A percentile compares a stretch with the other conserved stretches of the same genome.
phyloP scores from a whole-genome alignment of 805 yeast genomes.

The Nakazawaea wyomingensis region DNA sequence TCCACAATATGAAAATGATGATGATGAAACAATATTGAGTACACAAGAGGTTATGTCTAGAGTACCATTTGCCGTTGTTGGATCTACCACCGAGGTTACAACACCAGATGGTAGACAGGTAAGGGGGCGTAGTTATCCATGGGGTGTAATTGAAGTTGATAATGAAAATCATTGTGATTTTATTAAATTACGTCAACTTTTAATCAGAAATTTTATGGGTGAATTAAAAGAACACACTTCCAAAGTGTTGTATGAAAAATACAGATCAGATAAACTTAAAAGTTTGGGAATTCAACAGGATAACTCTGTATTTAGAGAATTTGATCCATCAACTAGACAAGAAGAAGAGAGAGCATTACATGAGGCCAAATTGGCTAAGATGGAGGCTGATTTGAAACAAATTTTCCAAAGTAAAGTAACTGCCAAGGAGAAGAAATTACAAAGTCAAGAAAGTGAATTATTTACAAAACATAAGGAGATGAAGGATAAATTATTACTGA shows the following conservation, averaged over 20 bases:
- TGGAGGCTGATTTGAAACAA: conserved; percentile 94
- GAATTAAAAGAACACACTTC: conserved; percentile 87
- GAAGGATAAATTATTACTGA: conserved; percentile 89
- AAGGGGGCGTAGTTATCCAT: conserved; percentile 91
- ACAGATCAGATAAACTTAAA: conserved; percentile 77
- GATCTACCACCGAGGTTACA: conserved; percentile 72
- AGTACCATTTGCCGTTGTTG: conserved; percentile 92
- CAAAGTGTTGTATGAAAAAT: conserved; percentile 74
- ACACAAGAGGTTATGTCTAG: conserved; percentile 61
- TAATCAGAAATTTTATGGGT: conserved; percentile 87
- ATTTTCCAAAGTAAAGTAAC: conserved; percentile 95
- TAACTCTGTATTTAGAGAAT: conserved; percentile 86
- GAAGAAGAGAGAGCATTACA: conserved; percentile 91
- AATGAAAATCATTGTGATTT: conserved; percentile 93
- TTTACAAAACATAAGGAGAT: conserved; percentile 94
- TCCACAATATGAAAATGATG: conserved; percentile 65
- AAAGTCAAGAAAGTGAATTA: conserved; percentile 93
- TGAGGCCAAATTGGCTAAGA: conserved; percentile 86
- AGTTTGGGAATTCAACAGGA: conserved; percentile 90
- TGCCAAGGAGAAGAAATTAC: conserved; percentile 95
- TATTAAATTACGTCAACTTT: conserved; percentile 78
- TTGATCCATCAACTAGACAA: conserved; percentile 87
- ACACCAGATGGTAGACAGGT: conserved; percentile 71
- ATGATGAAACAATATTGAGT: conserved; percentile 69
- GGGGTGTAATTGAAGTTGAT: conserved; percentile 96